phyloP scores from a whole-genome alignment of 1,284 basidiomycete genomes.

The Tremellales sp. region DNA sequence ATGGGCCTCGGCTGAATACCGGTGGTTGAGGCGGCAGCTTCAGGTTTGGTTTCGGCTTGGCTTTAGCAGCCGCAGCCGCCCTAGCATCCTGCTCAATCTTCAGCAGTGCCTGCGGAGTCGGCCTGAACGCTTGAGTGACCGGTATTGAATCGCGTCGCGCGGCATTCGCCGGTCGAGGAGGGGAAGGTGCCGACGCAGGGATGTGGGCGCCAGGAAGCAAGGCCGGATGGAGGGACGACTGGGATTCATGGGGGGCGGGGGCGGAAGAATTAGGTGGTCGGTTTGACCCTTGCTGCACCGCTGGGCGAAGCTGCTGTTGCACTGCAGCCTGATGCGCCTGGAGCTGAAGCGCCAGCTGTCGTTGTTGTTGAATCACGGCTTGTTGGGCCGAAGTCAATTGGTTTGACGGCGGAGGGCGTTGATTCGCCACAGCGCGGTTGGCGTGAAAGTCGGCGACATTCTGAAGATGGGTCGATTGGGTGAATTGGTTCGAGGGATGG shows the following conservation, averaged over 20 bases:
- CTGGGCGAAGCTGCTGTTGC: no score
- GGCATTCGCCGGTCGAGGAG: constrained; percentile 7
- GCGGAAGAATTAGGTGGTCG: no score
- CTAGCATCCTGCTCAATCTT: background rate
- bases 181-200: constrained; percentile 6
- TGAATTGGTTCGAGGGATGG: background rate
- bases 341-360: no score
- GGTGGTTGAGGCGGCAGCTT: background rate
- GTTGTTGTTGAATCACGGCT: no score
- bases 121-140: constrained; percentile 10
- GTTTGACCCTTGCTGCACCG: no score
- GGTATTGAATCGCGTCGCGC: constrained; percentile 9
- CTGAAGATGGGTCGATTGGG: constrained; percentile 1
- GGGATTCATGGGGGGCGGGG: no score
- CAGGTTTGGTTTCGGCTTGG: background rate
- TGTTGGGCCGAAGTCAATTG: no score
- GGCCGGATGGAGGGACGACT: background rate
- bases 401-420: no score
- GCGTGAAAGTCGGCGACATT: background rate
- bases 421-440: no score
- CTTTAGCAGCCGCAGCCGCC: background rate
- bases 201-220: background rate
- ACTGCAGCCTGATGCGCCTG: no score
- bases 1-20: background rate
- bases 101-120: constrained; percentile 3